A percentile compares a stretch with the other conserved stretches of the same genome.
Conservation (phyloP, 257 asterid species). For the Orobanche coerulescens region DNA sequence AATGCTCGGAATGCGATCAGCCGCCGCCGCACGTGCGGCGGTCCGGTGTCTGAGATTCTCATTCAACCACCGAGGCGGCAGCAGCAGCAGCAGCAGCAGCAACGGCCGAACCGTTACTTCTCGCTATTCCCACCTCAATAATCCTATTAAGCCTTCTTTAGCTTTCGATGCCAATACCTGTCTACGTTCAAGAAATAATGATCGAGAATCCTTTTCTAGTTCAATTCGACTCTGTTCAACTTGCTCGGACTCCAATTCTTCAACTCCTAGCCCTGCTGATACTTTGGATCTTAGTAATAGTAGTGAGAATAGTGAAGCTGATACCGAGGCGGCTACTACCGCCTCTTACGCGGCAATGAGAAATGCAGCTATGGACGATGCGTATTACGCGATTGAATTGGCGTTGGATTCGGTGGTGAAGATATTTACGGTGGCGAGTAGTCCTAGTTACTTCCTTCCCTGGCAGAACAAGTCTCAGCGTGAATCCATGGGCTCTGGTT, state of each 20-base stretch:
- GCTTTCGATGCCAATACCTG: constrained; percentile 16
- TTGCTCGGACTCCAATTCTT: constrained; percentile 27
- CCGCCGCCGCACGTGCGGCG: constrained; percentile 35
- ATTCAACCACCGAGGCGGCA: not conserved
- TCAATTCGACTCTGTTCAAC: constrained; percentile 25
- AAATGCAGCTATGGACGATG: constrained; percentile 35
- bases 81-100: not conserved
- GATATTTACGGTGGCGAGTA: constrained; percentile 82
- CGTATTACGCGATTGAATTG: constrained; percentile 66
- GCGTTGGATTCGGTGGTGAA: constrained; percentile 94
- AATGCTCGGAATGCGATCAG: constrained; percentile 34
- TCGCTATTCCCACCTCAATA: not conserved
- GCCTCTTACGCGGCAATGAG: constrained; percentile 18
- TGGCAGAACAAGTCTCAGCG: constrained; percentile 97
- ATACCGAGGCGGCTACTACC: constrained; percentile 19
- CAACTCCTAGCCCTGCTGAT: constrained; percentile 14
- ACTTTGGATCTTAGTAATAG: constrained; percentile 2
- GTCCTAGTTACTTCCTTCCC: constrained; percentile 86
- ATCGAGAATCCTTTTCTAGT: constrained; percentile 1
- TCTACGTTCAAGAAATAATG: not conserved
- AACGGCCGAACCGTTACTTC: constrained; percentile 6
- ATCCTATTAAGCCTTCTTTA: constrained; percentile 3
- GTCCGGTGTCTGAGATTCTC: constrained; percentile 27
- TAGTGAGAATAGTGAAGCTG: constrained; percentile 26
- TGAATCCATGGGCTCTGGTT: constrained; percentile 94